Conservation (phyloP, 805 yeast species). For the Metschnikowia amazonensis region DNA sequence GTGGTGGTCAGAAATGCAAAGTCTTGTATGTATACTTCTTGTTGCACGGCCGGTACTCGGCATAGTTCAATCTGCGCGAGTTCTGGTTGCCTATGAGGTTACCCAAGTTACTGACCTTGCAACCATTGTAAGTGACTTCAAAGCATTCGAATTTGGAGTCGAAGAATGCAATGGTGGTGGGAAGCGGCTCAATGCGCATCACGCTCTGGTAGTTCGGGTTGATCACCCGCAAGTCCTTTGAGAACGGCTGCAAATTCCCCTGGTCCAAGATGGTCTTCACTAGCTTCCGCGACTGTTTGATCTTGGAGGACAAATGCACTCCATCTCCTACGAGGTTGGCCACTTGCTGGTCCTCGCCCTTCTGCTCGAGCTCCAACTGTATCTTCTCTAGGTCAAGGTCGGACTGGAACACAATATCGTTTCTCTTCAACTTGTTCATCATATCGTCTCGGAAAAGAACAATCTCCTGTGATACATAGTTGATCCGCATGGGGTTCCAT, state of each 20-base stretch:
- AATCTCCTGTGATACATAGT: conserved; percentile 81
- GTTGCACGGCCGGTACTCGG: conserved; percentile 66
- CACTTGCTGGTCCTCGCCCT: conserved; percentile 22
- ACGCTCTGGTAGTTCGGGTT: conserved; percentile 67
- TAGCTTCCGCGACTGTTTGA: conserved; percentile 61
- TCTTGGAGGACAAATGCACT: conserved; percentile 39
- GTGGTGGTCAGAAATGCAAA: conserved; percentile 11
- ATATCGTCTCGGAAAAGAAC: conserved; percentile 70
- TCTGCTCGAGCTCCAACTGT: conserved; percentile 19
- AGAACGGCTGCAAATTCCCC: conserved; percentile 82
- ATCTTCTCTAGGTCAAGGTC: conserved; percentile 29
- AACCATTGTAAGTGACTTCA: conserved; percentile 76
- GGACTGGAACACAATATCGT: conserved; percentile 55
- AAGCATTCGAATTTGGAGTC: conserved; percentile 72
- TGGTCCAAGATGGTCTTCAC: conserved; percentile 84
- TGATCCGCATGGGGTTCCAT: conserved; percentile 77
- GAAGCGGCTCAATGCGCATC: conserved; percentile 73
- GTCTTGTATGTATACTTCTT: conserved; percentile 51
- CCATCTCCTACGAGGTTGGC: conserved; percentile 17
- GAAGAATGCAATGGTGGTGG: conserved; percentile 55
- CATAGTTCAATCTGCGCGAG: conserved; percentile 50
- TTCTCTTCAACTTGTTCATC: conserved; percentile 65
- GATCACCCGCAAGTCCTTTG: conserved; percentile 55
- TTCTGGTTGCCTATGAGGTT: conserved; percentile 38
- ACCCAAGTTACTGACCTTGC: conserved; percentile 71